A percentile compares a stretch with the other conserved stretches of the same genome.
phyloP scores from a whole-genome alignment of 306 rosid species.

The Hippophae tibetana region DNA sequence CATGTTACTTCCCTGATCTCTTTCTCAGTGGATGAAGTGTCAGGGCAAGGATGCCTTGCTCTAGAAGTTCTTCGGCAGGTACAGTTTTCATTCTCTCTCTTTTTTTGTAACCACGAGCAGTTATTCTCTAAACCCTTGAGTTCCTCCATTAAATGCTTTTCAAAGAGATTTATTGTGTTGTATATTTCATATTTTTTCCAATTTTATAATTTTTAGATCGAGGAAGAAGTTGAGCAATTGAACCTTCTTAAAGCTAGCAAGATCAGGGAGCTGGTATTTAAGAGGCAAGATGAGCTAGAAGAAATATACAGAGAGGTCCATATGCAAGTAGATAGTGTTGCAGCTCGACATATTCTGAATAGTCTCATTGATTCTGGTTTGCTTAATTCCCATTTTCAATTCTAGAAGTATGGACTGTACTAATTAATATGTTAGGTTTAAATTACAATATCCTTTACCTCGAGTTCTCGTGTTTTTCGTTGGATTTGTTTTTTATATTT shows the following conservation, averaged over 20 bases:
- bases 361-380: constrained; percentile 72
- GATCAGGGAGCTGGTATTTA: constrained; percentile 71
- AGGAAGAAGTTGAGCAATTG: constrained; percentile 60
- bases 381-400: background rate
- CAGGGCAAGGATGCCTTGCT: constrained; percentile 61
- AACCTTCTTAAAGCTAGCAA: constrained; percentile 69
- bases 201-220: constrained; percentile 29
- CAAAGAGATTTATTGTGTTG: background rate
- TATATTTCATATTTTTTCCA: constrained; percentile 9
- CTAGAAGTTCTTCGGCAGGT: constrained; percentile 67
- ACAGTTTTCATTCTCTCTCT: background rate
- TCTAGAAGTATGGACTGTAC: background rate
- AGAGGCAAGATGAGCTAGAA: constrained; percentile 80
- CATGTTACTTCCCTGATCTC: constrained; percentile 50
- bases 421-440: background rate
- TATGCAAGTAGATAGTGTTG: constrained; percentile 66
- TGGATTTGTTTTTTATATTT: no score
- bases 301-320: constrained; percentile 73
- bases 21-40: constrained; percentile 56
- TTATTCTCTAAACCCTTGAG: background rate
- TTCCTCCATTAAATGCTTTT: constrained; percentile 11
- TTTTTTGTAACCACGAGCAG: no score
- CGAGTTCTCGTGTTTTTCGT: background rate
- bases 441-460: background rate
- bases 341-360: constrained; percentile 52